Evolutionary conservation across 805 yeast genomes (phyloP), one percentile per base, ranked within the genome.

Genomic region (Saturnispora hagleri): DNA sequence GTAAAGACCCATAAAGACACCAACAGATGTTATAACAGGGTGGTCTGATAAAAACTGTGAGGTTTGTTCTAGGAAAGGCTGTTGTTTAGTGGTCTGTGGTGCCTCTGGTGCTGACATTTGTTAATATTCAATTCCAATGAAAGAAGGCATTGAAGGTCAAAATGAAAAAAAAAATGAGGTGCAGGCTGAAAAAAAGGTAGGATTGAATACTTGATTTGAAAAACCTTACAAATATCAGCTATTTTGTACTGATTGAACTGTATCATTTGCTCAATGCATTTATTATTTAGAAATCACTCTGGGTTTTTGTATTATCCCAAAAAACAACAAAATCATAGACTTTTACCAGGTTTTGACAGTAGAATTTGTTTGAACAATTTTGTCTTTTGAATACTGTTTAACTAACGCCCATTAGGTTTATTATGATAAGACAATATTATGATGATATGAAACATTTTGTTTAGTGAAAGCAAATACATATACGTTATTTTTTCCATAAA

Each of bases 1-100:
- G 60, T 84, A 85, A 0, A 79, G 79, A 3, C 80, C 69, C 5
- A 83, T 79, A 56, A 84, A 78, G 0, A 77, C 83, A 15, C 95
- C 95, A 10, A 82, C 59, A 12, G 86, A 83, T 4, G 90, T 74
- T 55, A 86, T 59, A 63, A 82, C 76, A 9, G 96, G 96, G 65
- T 89, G 96, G 47, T 80, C 77, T 6, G 86, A 79, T 77, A 82
- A 73, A 67, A 81, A 77, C 18, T 74, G 74, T 17, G 76, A 58
- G 0, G 81, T 72, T 57, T 74, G 72, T 64, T 86, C 86, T 13
- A 40, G 17, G 8, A 49, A 26, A 15, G 47, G 35, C n/a, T 33
- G 38, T 13, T 36, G 35, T 28, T 41, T 41, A n/a, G 36, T 48
- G 42, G 15, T 38, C 42, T 18, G 24, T 18, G 42, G 42, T 10